Evolutionary conservation across 2,329 filamentous ascomycete genomes (phyloP).

Genomic region (Botrytis fabae): DNA sequence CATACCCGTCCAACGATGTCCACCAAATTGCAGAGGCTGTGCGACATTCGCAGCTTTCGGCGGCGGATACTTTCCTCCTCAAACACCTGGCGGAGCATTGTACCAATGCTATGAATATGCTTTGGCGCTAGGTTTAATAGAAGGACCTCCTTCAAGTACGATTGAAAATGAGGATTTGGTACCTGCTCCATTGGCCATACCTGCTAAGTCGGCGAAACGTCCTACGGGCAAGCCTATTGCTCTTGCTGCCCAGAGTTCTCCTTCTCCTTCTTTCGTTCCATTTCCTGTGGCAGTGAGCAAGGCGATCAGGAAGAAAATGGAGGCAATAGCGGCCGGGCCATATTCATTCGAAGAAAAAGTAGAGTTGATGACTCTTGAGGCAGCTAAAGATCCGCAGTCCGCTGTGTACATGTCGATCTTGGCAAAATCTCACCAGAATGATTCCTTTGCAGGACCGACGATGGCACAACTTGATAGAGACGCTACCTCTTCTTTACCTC

Average conservation of each 20-base stretch:
- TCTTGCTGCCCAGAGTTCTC: neutral
- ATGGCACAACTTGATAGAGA: neutral
- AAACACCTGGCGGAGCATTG: slow-evolving; percentile 4
- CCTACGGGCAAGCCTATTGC: neutral
- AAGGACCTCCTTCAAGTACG: neutral
- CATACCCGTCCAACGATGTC: slow-evolving; percentile 10
- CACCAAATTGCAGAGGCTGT: slow-evolving; percentile 9
- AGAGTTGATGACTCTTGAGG: neutral
- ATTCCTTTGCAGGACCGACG: neutral
- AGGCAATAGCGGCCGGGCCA: neutral
- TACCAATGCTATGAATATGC: neutral
- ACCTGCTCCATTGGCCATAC: neutral
- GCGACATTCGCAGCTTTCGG: slow-evolving; percentile 9
- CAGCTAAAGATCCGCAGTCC: neutral
- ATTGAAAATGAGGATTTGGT: neutral
- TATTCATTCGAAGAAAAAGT: neutral
- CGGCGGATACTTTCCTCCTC: slow-evolving; percentile 1
- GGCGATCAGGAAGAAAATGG: neutral
- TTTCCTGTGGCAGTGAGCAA: no score
- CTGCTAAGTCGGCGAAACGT: neutral
- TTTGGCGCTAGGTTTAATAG: neutral
- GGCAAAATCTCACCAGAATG: neutral
- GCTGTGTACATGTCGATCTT: neutral
- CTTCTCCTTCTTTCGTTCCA: neutral
- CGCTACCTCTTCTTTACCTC: neutral